Evolutionary conservation across 1,284 basidiomycete genomes (phyloP), one percentile per base, ranked within the genome.

Genomic region (Moesziomyces globuligerus): DNA sequence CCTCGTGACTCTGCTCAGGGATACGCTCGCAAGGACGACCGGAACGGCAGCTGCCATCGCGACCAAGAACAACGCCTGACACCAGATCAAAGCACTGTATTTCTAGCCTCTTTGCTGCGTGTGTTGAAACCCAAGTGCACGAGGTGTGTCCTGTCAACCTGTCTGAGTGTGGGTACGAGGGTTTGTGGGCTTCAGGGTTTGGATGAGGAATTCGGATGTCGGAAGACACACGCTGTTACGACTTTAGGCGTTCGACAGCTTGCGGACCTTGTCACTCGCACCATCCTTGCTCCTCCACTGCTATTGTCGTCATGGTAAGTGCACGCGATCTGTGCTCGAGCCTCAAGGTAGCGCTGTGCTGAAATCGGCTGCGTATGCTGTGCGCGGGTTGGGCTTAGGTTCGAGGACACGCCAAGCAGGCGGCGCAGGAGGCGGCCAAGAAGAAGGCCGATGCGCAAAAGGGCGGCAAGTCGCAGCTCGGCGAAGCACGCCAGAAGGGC

Each of bases 1-100:
- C 32, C 29, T 64, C 29, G 69, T 72, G n/a, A 72, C 59, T 11
- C 21, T 67, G 54, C 44, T 74, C 39, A 45, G 72, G 23, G 64
- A 74, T 51, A 58, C 55, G 23, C 25, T 66, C 57, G 57, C 56
- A n/a, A 56, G 56, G 50, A 69, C 66, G 17, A 58, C 54, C 20
- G 50, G 54, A 8, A 58, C 45, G 7, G 49, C 38, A 20, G 34
- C 23, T 2, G 49, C 45, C 8, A 23, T 51, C 11, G 17, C 29
- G 10, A 18, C 20, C 17, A 59, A 57, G 53, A 25, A 32, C n/a
- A 29, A 41, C 3, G 29, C 4, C 17, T 34, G 32, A 34, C n/a
- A n/a, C n/a, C n/a, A n/a, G n/a, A n/a, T n/a, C n/a, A n/a, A n/a
- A n/a, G n/a, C n/a, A n/a, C n/a, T n/a, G n/a, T n/a, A n/a, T n/a